Evolutionary conservation across 1,284 basidiomycete genomes (phyloP).

Genomic region (Agaricales sp.): DNA sequence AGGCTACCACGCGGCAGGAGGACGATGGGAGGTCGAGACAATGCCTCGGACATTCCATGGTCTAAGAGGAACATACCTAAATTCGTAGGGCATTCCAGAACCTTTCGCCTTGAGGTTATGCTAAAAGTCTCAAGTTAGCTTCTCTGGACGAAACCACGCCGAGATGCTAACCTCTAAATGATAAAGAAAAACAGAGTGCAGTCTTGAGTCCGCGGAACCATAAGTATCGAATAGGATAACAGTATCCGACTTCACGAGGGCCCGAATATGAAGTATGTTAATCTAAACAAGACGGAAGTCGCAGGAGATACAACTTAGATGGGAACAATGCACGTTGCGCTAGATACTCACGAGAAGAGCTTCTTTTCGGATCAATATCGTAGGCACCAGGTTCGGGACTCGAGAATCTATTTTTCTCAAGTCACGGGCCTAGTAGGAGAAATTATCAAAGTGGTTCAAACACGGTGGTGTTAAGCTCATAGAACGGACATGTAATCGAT

Average conservation of each 20-base stretch:
- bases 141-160: slow-evolving; percentile 4
- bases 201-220: slow-evolving; percentile 74
- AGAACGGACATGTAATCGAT: slow-evolving; percentile 73
- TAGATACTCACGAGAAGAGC: slow-evolving; percentile 65
- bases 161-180: slow-evolving; percentile 65
- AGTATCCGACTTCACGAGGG: slow-evolving; percentile 87
- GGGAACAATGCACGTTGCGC: slow-evolving; percentile 4
- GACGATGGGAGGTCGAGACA: too few species aligned
- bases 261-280: slow-evolving; percentile 91
- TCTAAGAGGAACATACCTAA: slow-evolving; percentile 49
- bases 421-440: slow-evolving; percentile 74
- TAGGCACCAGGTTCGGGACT: slow-evolving; percentile 89
- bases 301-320: slow-evolving; percentile 5
- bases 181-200: slow-evolving; percentile 82
- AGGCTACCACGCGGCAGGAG: too few species aligned
- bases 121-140: slow-evolving; percentile 26
- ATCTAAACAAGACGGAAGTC: slow-evolving; percentile 34
- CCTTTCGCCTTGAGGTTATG: slow-evolving; percentile 69
- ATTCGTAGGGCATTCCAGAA: slow-evolving; percentile 75
- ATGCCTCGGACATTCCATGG: too few species aligned
- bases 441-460: background rate
- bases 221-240: slow-evolving; percentile 91
- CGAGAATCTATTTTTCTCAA: slow-evolving; percentile 94
- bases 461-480: slow-evolving; percentile 4
- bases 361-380: slow-evolving; percentile 82